phyloP scores from a whole-genome alignment of 108 stramenopile genomes.

The Craspedostauros australis region DNA sequence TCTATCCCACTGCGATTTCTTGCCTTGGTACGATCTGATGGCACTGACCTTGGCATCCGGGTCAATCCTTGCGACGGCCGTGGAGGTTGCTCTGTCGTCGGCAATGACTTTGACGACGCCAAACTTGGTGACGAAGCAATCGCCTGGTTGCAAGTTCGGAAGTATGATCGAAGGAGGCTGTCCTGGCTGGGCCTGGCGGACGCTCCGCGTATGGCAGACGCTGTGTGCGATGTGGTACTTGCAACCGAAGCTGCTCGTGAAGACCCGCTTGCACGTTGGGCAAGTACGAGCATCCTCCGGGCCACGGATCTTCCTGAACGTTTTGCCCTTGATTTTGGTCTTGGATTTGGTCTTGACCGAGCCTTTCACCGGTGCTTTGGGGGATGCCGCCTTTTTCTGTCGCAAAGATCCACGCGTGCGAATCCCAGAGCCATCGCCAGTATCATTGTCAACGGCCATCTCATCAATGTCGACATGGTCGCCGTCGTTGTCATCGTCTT shows the following conservation, averaged over 20 bases:
- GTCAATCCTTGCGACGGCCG: background rate
- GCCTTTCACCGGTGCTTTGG: background rate
- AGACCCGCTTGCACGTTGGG: slow-evolving; percentile 40
- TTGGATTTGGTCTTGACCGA: background rate
- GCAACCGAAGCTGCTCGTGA: slow-evolving; percentile 32
- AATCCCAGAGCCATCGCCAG: background rate
- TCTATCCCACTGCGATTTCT: background rate
- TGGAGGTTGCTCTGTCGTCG: slow-evolving; percentile 47
- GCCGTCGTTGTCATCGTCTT: background rate
- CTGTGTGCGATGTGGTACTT: slow-evolving; percentile 39
- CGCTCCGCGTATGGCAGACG: slow-evolving; percentile 15
- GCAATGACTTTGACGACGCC: slow-evolving; percentile 70
- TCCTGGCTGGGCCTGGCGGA: background rate
- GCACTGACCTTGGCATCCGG: background rate
- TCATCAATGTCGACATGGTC: background rate
- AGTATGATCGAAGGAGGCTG: slow-evolving; percentile 8
- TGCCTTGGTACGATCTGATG: slow-evolving; percentile 2
- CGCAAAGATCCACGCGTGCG: background rate
- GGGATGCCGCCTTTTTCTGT: background rate
- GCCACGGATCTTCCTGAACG: slow-evolving; percentile 28
- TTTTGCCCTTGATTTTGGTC: slow-evolving; percentile 4
- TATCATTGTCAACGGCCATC: background rate
- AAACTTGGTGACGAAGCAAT: slow-evolving; percentile 43
- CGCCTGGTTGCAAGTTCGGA: slow-evolving; percentile 40
- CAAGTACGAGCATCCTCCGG: slow-evolving; percentile 34